These are phyloP conservation scores for Byssochlamys sp. DNA, from an alignment of 2,329 filamentous ascomycete genomes.

Conservation along the genomic window DNA sequence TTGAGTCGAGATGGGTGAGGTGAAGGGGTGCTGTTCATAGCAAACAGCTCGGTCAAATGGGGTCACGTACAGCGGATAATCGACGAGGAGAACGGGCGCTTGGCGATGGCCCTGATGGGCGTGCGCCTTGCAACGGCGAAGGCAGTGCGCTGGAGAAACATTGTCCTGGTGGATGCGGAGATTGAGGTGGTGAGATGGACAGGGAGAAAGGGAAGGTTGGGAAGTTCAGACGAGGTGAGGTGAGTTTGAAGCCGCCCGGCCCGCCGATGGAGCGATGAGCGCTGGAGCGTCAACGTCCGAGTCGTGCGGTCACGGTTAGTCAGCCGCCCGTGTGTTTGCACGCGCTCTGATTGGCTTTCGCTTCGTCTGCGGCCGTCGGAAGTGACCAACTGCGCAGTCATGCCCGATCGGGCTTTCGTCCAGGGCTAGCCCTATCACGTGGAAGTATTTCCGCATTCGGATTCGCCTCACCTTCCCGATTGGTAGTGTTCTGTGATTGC, in stretches of 20 bases:
- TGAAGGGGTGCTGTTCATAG: slow-evolving; percentile 8
- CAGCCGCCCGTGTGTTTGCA: slow-evolving; percentile 6
- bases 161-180: slow-evolving; percentile 25
- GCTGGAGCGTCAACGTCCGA: slow-evolving; percentile 3
- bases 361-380: slow-evolving; percentile 9
- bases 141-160: slow-evolving; percentile 41
- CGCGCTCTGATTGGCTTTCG: slow-evolving; percentile 14
- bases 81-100: slow-evolving; percentile 38
- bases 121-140: slow-evolving; percentile 38
- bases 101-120: slow-evolving; percentile 32
- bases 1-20: slow-evolving; percentile 11
- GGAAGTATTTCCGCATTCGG: slow-evolving; percentile 16
- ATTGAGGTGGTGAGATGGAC: slow-evolving; percentile 13
- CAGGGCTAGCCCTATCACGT: slow-evolving; percentile 12
- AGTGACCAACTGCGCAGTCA: slow-evolving; percentile 8
- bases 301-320: slow-evolving; percentile 12
- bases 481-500: neutral
- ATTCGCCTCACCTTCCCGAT: neutral
- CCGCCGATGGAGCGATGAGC: slow-evolving; percentile 12
- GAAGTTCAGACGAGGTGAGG: slow-evolving; percentile 13
- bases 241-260: slow-evolving; percentile 33
- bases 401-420: slow-evolving; percentile 8
- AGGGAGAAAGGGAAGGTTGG: slow-evolving; percentile 22
- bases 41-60: slow-evolving; percentile 12
- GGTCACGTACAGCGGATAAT: slow-evolving; percentile 38